Base-by-base conservation (phyloP, 305 asterid genomes). In the Fraxinus nigra region DNA sequence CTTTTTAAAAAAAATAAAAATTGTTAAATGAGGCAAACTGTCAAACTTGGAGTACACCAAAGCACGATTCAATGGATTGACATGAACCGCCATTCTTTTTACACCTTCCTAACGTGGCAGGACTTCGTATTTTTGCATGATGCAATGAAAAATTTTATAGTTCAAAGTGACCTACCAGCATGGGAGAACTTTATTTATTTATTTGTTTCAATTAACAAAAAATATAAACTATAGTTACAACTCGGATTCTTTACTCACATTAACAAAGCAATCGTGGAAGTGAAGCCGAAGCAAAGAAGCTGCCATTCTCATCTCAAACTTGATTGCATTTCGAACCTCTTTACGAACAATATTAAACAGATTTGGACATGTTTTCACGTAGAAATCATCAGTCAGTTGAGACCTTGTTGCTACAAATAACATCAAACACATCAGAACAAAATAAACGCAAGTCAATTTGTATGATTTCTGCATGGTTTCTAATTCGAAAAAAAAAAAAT, bases 211-310 rank as follows among this genome's bases (percentile, higher is more conserved):
- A 51, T n/a, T 5, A n/a, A 51, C 8, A 14, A 16, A 16, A 51
- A 16, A 38, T 16, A 1, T 51, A 16, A 4, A 51, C 20, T 51
- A 38, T 2, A 11, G 11, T 14, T 35, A 56, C 28, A 38, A 38
- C 48, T 6, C 28, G 9, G 14, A 13, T 28, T 46, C 4, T 8
- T 20, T 35, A 80, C 92, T 90, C 32, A 94, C 98, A 82, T 90
- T 92, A 7, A 94, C 98, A 34, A 94, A 94, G 85, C 95, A 94
- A 77, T 92, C 98, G 32, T 91, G 97, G 82, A 92, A 93, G 74
- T 92, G 97, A 69, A 93, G 97, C 38, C 97, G 89, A 77, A 94
- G 89, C 89, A 92, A 77, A 81, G 98, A 94, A 63, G 97, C 98
- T 1, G 97, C 98, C 92, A 93, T 93, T 83, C 97, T 89, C 85